Evolutionary conservation across 768 basidiomycete genomes (phyloP).

Genomic region (Tulasnella sp.): DNA sequence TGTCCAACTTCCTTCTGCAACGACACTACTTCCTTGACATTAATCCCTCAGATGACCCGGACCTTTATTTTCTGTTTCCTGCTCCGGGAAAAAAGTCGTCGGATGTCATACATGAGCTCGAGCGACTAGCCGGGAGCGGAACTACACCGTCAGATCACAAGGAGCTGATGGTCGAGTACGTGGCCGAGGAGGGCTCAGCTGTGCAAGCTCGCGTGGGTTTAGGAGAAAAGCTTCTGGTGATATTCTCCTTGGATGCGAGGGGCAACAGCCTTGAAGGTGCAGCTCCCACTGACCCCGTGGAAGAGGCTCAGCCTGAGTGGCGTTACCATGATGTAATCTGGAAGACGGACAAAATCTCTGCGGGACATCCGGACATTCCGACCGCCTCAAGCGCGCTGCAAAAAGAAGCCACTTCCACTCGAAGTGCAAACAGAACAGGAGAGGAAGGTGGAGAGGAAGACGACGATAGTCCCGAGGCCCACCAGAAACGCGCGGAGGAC

Average conservation of each 20-base stretch:
- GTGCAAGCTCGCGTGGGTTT: neutral
- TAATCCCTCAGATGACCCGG: conserved; percentile 8
- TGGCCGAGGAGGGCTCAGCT: neutral
- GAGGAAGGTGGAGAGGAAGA: neutral
- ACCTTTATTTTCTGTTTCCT: conserved; percentile 8
- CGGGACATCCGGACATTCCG: neutral
- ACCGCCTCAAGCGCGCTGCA: neutral
- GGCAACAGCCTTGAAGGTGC: neutral
- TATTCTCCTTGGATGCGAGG: neutral
- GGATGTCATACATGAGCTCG: neutral
- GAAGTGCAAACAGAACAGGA: neutral
- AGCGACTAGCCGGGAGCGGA: neutral
- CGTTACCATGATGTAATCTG: conserved; percentile 7
- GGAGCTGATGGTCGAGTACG: neutral
- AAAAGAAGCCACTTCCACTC: neutral
- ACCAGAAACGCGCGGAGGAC: neutral
- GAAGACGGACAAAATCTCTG: neutral
- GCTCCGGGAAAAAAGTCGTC: neutral
- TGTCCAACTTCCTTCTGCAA: conserved; percentile 10
- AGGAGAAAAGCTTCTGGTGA: neutral
- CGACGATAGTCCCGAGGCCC: neutral
- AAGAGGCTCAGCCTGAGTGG: neutral
- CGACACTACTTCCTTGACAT: conserved; percentile 13
- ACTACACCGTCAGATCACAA: neutral
- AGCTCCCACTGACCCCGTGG: neutral